These are phyloP conservation scores for Solanum stenotomum DNA, from an alignment of 257 asterid species.

Conservation along the genomic window DNA sequence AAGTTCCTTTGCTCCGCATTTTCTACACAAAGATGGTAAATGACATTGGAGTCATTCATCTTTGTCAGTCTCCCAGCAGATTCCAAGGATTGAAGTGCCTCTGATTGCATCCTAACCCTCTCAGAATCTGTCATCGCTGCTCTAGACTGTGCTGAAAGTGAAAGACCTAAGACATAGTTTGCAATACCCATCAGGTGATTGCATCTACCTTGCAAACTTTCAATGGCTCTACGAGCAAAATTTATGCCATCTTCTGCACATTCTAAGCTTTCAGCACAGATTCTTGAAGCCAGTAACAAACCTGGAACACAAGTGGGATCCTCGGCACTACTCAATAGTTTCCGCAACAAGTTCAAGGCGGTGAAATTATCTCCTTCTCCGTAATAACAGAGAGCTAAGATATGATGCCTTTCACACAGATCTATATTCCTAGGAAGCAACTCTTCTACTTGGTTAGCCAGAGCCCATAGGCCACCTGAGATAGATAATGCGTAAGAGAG, in stretches of 20 bases:
- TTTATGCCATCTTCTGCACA: constrained; percentile 51
- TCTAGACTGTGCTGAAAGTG: constrained; percentile 49
- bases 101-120: constrained; percentile 42
- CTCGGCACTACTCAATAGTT: constrained; percentile 30
- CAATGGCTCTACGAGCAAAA: constrained; percentile 56
- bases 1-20: constrained; percentile 85
- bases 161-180: constrained; percentile 51
- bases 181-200: constrained; percentile 50
- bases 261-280: constrained; percentile 39
- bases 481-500: constrained; percentile 71
- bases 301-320: constrained; percentile 35
- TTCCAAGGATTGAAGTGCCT: constrained; percentile 63
- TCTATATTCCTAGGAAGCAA: constrained; percentile 66
- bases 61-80: constrained; percentile 44
- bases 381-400: constrained; percentile 71
- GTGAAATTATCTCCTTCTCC: constrained; percentile 55
- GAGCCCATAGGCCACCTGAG: constrained; percentile 60
- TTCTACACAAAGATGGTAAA: constrained; percentile 62
- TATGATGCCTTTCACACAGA: constrained; percentile 42
- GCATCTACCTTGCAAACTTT: constrained; percentile 42
- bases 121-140: constrained; percentile 29
- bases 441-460: constrained; percentile 79
- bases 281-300: constrained; percentile 56
- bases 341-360: constrained; percentile 63
- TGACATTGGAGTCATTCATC: constrained; percentile 45